Base-by-base conservation (phyloP, 306 rosid genomes). In the Neltuma alba region DNA sequence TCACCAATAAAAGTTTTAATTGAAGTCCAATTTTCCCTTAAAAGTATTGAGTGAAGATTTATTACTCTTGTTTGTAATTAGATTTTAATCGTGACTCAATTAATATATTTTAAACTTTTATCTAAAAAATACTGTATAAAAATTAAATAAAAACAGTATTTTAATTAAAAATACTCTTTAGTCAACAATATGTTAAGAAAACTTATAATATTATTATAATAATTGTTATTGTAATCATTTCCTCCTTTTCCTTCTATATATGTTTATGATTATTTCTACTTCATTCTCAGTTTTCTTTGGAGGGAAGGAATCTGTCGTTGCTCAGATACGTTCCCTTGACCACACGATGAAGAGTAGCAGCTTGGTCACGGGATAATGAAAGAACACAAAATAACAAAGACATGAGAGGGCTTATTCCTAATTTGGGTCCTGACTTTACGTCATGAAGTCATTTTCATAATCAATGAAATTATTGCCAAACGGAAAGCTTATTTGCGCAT, bases 381-480 rank as follows among this genome's bases (percentile, higher is more conserved):
- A 21, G 42, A 72, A 79, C 20, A 70, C 70, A 68, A 68, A 61
- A 21, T 10, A 40, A 40, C 13, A 66, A 66, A n/a, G 58, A n/a
- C 25, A 30, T 58, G 87, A 57, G 5, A 65, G 47, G 11, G 14
- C 7, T 4, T 0, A 37, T 58, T 83, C 81, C 57, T 25, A 64
- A 78, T 48, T 66, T 74, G 54, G 38, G 54, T 62, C 50, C 78
- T 28, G 75, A 74, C 72, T 44, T 70, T 20, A 50, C 44, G 50
- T 80, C 52, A 54, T 69, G 14, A 66, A 38, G 80, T 82, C 79
- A 79, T 62, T 73, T 37, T 82, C 77, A 76, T n/a, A 20, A 50
- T 20, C 44, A n/a, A 15, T 82, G 74, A 76, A 33, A 18, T 52
- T 66, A 57, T 13, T 66, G 50, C 8, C 18, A 40, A 57, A 28